Evolutionary conservation across 202 grass and related monocot species (phyloP), one percentile per base, ranked within the genome.

Genomic region (Dendrocalamus latiflorus): DNA sequence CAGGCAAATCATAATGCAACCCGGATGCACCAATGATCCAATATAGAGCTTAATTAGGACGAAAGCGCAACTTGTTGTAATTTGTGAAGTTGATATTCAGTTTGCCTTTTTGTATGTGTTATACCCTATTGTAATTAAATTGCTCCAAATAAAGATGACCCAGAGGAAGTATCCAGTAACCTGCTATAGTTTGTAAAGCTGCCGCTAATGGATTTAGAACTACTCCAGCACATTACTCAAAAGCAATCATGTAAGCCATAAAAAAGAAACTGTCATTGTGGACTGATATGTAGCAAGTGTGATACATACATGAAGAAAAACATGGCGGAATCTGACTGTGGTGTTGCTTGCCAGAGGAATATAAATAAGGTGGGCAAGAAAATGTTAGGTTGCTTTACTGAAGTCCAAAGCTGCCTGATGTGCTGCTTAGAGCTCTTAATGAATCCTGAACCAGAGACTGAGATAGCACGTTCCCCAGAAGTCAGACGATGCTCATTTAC

Each of bases 311-410:
- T 84, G 83, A 99, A 96, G 81, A 95, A 99, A 84, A 99, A 99
- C 96, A 94, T 99, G 47, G 96, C 96, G 6, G 96, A 91, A 44
- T 99, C 96, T 63, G 96, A 96, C 24, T 99, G 91, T 7, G 96
- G 96, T 81, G 96, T 99, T 64, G 96, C 96, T 87, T 99, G 96
- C 93, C 96, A 99, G 63, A 99, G 86, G 83, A 99, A 99, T 90
- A 99, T 92, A 68, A 96, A 99, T 70, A 99, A 81, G 20, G 96
- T 99, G 0, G 96, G 96, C 60, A 96, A 87, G 72, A 99, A 89
- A 81, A 99, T 99, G 58, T 91, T 92, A 54, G 89, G 96, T 69
- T 96, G 91, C 80, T 93, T 99, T 77, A 99, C 93, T 77, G 96
- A 89, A 94, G 82, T 51, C 93, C 91, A 99, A 77, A 99, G 87